Conservation (phyloP, 192 early-diverging fungal species). For the Diversispora eburnea region DNA sequence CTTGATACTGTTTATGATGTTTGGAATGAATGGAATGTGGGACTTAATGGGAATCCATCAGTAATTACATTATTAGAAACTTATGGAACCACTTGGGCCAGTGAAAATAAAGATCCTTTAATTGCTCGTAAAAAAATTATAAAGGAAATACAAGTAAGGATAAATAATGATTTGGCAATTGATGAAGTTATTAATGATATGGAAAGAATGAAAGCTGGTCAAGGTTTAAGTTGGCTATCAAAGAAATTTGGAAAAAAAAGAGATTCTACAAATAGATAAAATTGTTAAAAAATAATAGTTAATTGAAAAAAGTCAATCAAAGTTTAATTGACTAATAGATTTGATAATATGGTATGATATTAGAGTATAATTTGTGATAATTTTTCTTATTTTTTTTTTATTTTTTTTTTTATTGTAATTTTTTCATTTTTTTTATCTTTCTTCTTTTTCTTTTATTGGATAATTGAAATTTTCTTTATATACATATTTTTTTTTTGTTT, state of each 20-base stretch:
- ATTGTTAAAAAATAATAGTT: too few species aligned
- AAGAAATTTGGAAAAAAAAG: constrained; percentile 16
- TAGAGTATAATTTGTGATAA: too few species aligned
- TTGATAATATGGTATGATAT: too few species aligned
- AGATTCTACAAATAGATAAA: neutral
- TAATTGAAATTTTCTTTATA: too few species aligned
- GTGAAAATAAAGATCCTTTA: constrained; percentile 8
- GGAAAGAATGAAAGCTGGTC: constrained; percentile 10
- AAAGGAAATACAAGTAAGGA: constrained; percentile 11
- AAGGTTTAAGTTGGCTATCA: constrained; percentile 12
- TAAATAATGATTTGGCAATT: neutral
- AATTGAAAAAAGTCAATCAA: too few species aligned
- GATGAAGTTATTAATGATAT: constrained; percentile 10
- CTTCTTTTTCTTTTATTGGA: too few species aligned
- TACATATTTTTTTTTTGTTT: too few species aligned
- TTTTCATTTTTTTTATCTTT: too few species aligned
- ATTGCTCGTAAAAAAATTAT: constrained; percentile 15
- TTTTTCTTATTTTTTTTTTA: too few species aligned
- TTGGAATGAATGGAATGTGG: constrained; percentile 25
- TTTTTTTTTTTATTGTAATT: too few species aligned
- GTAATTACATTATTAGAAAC: constrained; percentile 1
- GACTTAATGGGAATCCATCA: constrained; percentile 22
- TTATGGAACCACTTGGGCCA: constrained; percentile 22
- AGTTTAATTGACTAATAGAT: too few species aligned
- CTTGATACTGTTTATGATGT: constrained; percentile 19